These are phyloP conservation scores for Trypanosoma platydactyli DNA, from an alignment of 208 protist species.

Conservation along the genomic window DNA sequence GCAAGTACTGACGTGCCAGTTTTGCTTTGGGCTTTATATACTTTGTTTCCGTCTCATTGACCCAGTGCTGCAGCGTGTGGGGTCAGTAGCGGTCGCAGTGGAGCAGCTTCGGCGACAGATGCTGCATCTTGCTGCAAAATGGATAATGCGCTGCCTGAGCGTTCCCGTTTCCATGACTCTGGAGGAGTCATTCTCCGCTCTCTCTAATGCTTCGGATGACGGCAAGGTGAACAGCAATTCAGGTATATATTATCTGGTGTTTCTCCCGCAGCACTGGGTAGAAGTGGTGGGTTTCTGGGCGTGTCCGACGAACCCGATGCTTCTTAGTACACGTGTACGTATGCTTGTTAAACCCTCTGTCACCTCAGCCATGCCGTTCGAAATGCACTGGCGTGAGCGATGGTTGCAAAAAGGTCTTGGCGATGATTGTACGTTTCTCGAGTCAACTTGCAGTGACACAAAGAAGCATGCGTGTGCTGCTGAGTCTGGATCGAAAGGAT, in stretches of 20 bases:
- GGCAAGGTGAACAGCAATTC: not conserved
- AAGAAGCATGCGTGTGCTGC: not conserved
- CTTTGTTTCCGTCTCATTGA: constrained; percentile 45
- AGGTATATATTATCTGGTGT: constrained; percentile 29
- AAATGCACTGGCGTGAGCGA: constrained; percentile 14
- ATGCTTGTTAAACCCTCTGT: not conserved
- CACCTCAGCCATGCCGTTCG: constrained; percentile 10
- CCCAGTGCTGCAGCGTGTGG: constrained; percentile 10
- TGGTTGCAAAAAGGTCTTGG: not conserved
- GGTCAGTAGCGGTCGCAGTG: not conserved
- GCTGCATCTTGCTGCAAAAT: constrained; percentile 35
- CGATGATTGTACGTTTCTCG: not conserved
- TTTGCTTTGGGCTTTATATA: constrained; percentile 50
- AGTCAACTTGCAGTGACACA: too few relatives aligned
- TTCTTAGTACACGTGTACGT: constrained; percentile 25
- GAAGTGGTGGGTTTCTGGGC: constrained; percentile 84
- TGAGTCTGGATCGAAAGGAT: not conserved
- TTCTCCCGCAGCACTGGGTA: constrained; percentile 67
- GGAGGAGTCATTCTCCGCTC: not conserved
- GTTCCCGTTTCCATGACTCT: constrained; percentile 45
- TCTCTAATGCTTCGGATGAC: not conserved
- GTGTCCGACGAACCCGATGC: constrained; percentile 62
- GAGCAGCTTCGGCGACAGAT: constrained; percentile 22
- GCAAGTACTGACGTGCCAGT: constrained; percentile 38
- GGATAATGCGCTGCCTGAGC: constrained; percentile 40